phyloP scores from a whole-genome alignment of 305 asterid genomes.

The Fraxinus albicans region DNA sequence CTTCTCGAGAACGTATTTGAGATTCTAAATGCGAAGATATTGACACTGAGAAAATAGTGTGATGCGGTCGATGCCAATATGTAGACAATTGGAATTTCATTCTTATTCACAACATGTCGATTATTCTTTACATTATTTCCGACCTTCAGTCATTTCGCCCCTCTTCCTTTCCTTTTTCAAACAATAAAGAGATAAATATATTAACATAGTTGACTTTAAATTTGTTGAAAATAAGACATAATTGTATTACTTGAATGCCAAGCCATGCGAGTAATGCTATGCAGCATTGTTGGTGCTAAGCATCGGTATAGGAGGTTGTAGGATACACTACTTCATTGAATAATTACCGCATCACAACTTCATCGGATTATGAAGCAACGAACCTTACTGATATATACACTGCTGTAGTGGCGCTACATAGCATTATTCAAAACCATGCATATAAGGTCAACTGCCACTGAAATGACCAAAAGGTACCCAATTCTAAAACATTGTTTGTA shows the following conservation, averaged over 20 bases:
- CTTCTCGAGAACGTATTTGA: neutral
- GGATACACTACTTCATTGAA: neutral
- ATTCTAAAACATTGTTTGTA: neutral
- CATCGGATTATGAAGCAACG: neutral
- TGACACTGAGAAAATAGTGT: neutral
- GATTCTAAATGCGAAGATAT: neutral
- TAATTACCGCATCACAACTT: neutral
- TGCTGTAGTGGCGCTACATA: neutral
- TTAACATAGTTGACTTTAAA: neutral
- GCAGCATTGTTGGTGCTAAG: neutral
- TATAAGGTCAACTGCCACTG: neutral
- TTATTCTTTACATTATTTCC: neutral
- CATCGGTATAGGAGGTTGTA: neutral
- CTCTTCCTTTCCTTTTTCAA: neutral
- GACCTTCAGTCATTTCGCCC: neutral
- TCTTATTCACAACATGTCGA: neutral
- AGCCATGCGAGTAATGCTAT: neutral
- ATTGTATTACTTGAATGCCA: neutral
- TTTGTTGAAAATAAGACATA: neutral
- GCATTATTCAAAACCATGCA: neutral
- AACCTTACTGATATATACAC: neutral
- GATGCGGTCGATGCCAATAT: neutral
- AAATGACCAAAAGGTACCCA: constrained; percentile 21
- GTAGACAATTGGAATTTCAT: neutral
- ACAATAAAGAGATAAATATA: neutral